These are phyloP conservation scores for Ceratorhiza oryzae-sativae DNA, from an alignment of 1,284 basidiomycete genomes.

Conservation along the genomic window DNA sequence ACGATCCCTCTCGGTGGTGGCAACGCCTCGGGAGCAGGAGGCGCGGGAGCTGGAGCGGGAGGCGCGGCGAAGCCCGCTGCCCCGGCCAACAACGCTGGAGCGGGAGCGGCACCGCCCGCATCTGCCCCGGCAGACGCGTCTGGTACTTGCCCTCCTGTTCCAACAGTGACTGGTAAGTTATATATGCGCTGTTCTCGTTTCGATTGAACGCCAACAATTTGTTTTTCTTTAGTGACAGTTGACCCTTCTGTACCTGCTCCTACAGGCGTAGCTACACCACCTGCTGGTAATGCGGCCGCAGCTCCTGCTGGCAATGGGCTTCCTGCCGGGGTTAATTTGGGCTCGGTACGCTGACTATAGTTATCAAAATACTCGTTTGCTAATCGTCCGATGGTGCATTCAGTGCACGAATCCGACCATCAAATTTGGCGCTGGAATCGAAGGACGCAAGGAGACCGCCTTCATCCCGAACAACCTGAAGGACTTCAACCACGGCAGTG, in stretches of 20 bases:
- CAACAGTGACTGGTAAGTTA: slow-evolving; percentile 27
- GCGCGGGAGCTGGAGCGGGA: not conserved
- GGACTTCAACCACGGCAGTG: slow-evolving; percentile 42
- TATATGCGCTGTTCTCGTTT: not conserved
- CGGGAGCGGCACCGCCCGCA: slow-evolving; percentile 2
- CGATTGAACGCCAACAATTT: not conserved
- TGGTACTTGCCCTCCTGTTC: slow-evolving; percentile 18
- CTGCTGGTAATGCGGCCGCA: not conserved
- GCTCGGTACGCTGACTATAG: not conserved
- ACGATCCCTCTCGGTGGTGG: slow-evolving; percentile 57
- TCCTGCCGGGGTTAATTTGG: not conserved
- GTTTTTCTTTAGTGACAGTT: not conserved
- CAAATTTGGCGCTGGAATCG: slow-evolving; percentile 42
- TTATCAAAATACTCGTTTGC: not conserved
- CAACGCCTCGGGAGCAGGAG: not conserved
- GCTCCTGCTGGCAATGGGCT: not conserved
- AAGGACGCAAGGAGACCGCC: slow-evolving; percentile 41
- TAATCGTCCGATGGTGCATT: not conserved
- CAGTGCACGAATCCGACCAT: slow-evolving; percentile 54
- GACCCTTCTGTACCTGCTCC: not conserved
- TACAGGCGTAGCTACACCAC: not conserved
- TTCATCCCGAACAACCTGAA: slow-evolving; percentile 42
- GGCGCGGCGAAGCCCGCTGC: slow-evolving; percentile 45
- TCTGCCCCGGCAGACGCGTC: not conserved
- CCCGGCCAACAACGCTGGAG: no score